A percentile compares a stretch with the other conserved stretches of the same genome.
Conservation (phyloP, 768 basidiomycete genomes). For the Termitomyces sp. region DNA sequence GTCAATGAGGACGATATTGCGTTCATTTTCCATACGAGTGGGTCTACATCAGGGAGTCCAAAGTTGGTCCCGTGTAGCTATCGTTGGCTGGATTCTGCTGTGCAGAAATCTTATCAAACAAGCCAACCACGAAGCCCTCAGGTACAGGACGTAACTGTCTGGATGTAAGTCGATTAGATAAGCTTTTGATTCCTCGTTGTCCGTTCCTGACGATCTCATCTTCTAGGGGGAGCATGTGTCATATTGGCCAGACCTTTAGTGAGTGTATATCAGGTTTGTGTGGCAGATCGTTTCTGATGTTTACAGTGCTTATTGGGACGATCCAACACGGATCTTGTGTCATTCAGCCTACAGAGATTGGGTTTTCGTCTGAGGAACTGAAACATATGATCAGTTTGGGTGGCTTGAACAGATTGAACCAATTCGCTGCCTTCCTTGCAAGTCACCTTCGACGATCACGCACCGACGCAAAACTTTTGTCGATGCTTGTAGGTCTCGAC, state of each 20-base stretch:
- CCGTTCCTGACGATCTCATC: slow-evolving; percentile 1
- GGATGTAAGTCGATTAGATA: slow-evolving; percentile 43
- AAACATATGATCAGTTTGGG: slow-evolving; percentile 62
- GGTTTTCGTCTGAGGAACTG: slow-evolving; percentile 64
- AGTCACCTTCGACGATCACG: slow-evolving; percentile 52
- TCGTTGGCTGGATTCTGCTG: slow-evolving; percentile 56
- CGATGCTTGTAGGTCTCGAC: slow-evolving; percentile 47
- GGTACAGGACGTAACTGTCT: slow-evolving; percentile 64
- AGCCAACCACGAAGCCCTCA: slow-evolving; percentile 39
- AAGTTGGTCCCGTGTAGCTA: slow-evolving; percentile 72
- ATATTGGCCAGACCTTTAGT: slow-evolving; percentile 76
- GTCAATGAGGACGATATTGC: slow-evolving; percentile 36
- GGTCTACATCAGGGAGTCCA: slow-evolving; percentile 79
- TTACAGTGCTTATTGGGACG: slow-evolving; percentile 59
- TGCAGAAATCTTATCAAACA: slow-evolving; percentile 50
- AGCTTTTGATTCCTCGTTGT: background rate
- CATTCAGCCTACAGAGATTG: slow-evolving; percentile 59
- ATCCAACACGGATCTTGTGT: slow-evolving; percentile 69
- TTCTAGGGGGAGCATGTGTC: slow-evolving; percentile 75
- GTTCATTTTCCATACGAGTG: slow-evolving; percentile 79
- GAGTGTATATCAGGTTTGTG: slow-evolving; percentile 23
- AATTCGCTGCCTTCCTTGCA: slow-evolving; percentile 65
- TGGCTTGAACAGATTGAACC: slow-evolving; percentile 66
- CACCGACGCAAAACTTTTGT: slow-evolving; percentile 55
- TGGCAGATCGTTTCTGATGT: slow-evolving; percentile 24